Evolutionary conservation across 305 asterid genomes (phyloP).

Genomic region (Fraxinus nigra): DNA sequence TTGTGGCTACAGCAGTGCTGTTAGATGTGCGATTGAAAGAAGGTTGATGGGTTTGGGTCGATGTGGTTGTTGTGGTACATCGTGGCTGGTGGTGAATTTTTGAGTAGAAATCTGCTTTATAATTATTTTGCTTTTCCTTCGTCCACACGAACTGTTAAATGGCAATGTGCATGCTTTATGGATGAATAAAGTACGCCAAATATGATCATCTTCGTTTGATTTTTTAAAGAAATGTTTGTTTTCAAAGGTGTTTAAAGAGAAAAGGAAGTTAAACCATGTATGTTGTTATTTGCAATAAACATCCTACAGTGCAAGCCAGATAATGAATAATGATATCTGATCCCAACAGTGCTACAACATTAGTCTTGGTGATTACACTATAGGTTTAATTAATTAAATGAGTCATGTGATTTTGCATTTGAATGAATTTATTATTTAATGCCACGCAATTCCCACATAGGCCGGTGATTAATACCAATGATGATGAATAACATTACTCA

Average conservation of each 20-base stretch:
- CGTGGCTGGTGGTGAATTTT: neutral
- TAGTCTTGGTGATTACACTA: neutral
- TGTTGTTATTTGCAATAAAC: neutral
- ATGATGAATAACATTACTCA: neutral
- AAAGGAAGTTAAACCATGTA: neutral
- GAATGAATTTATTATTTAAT: neutral
- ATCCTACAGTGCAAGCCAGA: neutral
- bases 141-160: neutral
- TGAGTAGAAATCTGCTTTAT: neutral
- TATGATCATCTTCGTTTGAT: neutral
- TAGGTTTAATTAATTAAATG: neutral
- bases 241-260: neutral
- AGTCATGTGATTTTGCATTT: neutral
- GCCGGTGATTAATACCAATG: neutral
- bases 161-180: neutral
- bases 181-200: neutral
- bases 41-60: neutral
- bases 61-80: neutral
- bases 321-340: neutral
- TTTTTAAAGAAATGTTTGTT: neutral
- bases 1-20: neutral
- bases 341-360: neutral
- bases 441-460: neutral
- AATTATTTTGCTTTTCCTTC: neutral
- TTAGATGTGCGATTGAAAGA: neutral